These are phyloP conservation scores for Leccinum subfulvum DNA, from an alignment of 1,284 basidiomycete genomes.

Conservation along the genomic window DNA sequence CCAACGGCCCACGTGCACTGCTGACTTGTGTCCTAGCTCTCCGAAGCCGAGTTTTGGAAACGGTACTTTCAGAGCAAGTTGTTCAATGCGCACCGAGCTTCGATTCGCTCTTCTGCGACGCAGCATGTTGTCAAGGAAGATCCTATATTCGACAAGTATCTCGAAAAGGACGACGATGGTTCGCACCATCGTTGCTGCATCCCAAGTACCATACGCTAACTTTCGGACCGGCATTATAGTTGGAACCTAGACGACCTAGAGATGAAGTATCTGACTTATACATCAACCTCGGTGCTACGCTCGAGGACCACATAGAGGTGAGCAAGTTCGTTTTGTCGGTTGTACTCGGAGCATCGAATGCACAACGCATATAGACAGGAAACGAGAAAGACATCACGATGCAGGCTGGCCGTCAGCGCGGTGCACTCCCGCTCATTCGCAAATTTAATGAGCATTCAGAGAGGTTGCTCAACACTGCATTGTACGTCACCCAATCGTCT, in stretches of 20 bases:
- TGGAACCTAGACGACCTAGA: conserved; percentile 1
- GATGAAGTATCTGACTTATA: not conserved
- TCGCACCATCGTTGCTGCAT: conserved; percentile 20
- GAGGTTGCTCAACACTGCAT: conserved; percentile 74
- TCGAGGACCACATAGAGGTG: not conserved
- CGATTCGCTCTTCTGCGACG: conserved; percentile 81
- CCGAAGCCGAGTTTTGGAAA: conserved; percentile 92
- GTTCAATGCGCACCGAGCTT: conserved; percentile 92
- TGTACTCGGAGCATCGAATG: not conserved
- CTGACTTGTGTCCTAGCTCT: conserved; percentile 51
- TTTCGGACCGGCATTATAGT: not conserved
- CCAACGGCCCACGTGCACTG: not conserved
- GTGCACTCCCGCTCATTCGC: conserved; percentile 88
- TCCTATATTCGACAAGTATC: conserved; percentile 91
- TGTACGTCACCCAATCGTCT: conserved; percentile 45
- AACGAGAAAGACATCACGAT: conserved; percentile 92
- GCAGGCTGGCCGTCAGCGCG: conserved; percentile 88
- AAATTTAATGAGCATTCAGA: conserved; percentile 98
- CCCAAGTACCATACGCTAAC: not conserved
- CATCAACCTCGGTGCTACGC: not conserved
- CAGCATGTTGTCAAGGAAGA: conserved; percentile 89
- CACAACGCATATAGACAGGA: conserved; percentile 57
- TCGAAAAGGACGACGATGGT: conserved; percentile 95
- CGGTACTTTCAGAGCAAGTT: conserved; percentile 95
- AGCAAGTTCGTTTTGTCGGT: not conserved